phyloP scores from a whole-genome alignment of 2,329 filamentous ascomycete genomes.

The Rhynchosporium secalis region DNA sequence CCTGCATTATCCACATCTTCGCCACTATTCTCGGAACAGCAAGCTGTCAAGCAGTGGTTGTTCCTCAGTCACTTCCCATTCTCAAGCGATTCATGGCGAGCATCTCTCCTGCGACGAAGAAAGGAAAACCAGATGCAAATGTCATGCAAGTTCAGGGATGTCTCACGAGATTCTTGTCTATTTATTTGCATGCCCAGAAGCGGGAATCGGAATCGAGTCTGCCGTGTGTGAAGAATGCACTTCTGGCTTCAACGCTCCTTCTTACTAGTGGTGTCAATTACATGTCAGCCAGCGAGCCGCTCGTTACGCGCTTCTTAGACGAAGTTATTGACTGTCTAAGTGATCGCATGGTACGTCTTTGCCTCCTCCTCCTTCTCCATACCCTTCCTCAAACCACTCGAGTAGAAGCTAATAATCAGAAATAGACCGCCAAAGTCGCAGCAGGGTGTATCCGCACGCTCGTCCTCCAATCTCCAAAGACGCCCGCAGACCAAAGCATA shows the following conservation, averaged over 20 bases:
- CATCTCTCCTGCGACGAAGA: slow-evolving; percentile 56
- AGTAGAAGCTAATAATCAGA: slow-evolving; percentile 21
- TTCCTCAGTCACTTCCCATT: slow-evolving; percentile 86
- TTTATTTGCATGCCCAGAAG: slow-evolving; percentile 74
- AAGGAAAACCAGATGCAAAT: slow-evolving; percentile 41
- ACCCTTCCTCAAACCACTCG: too few species aligned
- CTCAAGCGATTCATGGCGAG: slow-evolving; percentile 86
- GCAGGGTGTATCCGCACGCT: slow-evolving; percentile 87
- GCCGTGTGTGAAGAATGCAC: slow-evolving; percentile 86
- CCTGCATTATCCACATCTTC: slow-evolving; percentile 96
- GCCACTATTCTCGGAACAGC: slow-evolving; percentile 87
- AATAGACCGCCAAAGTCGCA: slow-evolving; percentile 79
- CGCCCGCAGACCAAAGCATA: slow-evolving; percentile 70
- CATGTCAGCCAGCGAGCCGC: slow-evolving; percentile 71
- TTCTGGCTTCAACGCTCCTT: slow-evolving; percentile 85
- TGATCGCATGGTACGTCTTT: slow-evolving; percentile 63
- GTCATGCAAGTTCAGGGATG: slow-evolving; percentile 72
- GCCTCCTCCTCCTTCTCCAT: neutral
- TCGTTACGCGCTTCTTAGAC: slow-evolving; percentile 72
- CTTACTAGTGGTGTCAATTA: slow-evolving; percentile 77
- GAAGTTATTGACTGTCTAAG: slow-evolving; percentile 83
- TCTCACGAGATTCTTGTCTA: slow-evolving; percentile 77
- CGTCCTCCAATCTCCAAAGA: slow-evolving; percentile 64
- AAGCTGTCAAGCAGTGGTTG: slow-evolving; percentile 81
- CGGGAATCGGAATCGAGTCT: slow-evolving; percentile 74